A percentile compares a stretch with the other conserved stretches of the same genome.
phyloP scores from a whole-genome alignment of 805 yeast species.

The Debaryomyces prosopidis region DNA sequence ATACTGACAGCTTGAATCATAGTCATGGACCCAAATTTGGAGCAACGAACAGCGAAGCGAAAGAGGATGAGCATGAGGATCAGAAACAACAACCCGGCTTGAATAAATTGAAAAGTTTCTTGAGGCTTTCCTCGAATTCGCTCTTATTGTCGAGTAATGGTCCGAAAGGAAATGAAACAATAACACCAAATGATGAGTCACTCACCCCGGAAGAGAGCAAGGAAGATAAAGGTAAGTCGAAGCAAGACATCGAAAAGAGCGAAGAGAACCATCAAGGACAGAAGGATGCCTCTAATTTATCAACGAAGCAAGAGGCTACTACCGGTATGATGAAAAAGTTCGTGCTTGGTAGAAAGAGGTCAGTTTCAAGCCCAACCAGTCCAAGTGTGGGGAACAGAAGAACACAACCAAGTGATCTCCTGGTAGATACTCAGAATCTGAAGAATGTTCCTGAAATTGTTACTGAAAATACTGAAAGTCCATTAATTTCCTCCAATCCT shows the following conservation, averaged over 20 bases:
- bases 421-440: slow-evolving; percentile 8
- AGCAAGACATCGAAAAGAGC: not conserved
- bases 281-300: not conserved
- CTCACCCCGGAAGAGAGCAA: slow-evolving; percentile 5
- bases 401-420: slow-evolving; percentile 8
- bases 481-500: slow-evolving; percentile 39
- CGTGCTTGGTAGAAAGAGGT: slow-evolving; percentile 17
- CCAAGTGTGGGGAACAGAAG: slow-evolving; percentile 3
- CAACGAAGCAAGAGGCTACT: not conserved
- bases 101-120: slow-evolving; percentile 27
- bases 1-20: too few relatives aligned
- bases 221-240: not conserved
- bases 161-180: slow-evolving; percentile 1
- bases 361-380: slow-evolving; percentile 14
- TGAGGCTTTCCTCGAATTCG: slow-evolving; percentile 17
- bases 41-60: too few relatives aligned
- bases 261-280: not conserved
- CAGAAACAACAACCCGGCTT: slow-evolving; percentile 21
- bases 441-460: slow-evolving; percentile 12
- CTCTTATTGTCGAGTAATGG: slow-evolving; percentile 1
- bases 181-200: slow-evolving; percentile 4
- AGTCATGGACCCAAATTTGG: too few relatives aligned
- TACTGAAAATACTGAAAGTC: slow-evolving; percentile 16
- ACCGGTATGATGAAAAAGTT: slow-evolving; percentile 11
- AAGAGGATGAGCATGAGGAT: slow-evolving; percentile 12